Conservation (phyloP, 139 green algal genomes). For the Coccomyxa sp. region DNA sequence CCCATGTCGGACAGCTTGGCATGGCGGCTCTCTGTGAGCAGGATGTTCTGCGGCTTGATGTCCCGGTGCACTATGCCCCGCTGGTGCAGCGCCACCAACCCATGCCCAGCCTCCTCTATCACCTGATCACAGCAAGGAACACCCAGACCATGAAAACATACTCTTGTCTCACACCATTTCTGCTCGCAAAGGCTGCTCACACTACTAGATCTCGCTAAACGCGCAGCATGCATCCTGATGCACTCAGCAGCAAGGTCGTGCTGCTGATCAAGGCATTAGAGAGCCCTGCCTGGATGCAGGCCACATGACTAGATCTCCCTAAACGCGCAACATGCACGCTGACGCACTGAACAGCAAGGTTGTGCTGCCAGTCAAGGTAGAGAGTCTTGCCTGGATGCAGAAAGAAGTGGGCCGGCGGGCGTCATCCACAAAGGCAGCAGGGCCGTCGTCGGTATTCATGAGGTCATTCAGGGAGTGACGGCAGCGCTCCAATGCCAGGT, state of each 20-base stretch:
- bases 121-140: conserved; percentile 13
- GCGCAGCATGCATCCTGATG: too few species aligned
- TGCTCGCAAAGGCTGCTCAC: too few species aligned
- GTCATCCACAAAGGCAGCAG: conserved; percentile 14
- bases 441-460: background rate
- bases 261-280: too few species aligned
- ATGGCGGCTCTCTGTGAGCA: conserved; percentile 66
- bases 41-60: conserved; percentile 93
- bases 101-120: conserved; percentile 52
- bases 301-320: too few species aligned
- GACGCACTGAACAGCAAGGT: too few species aligned
- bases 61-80: conserved; percentile 83
- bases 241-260: too few species aligned
- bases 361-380: background rate
- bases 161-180: too few species aligned
- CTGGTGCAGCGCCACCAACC: conserved; percentile 79
- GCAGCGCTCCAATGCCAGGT: conserved; percentile 95
- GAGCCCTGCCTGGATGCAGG: too few species aligned
- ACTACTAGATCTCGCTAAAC: too few species aligned
- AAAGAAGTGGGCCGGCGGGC: conserved; percentile 21
- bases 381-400: conserved; percentile 20
- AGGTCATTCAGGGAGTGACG: conserved; percentile 13
- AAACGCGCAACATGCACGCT: too few species aligned
- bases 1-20: conserved; percentile 98
- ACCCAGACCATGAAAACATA: too few species aligned